A percentile compares a stretch with the other conserved stretches of the same genome.
Conservation (phyloP, 345 rosid species). For the Theobroma cacao region DNA sequence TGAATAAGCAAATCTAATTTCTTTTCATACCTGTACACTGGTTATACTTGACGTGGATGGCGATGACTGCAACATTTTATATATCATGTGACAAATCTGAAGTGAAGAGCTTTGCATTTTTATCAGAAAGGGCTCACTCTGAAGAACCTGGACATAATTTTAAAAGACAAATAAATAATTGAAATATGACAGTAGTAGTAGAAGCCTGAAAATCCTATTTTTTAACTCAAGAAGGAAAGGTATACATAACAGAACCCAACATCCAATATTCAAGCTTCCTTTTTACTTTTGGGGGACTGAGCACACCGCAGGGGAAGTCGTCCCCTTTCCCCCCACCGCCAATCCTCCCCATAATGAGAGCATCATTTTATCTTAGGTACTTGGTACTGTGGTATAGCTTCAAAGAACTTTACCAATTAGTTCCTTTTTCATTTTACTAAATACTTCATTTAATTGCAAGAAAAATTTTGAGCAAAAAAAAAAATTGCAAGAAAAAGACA, state of each 20-base stretch:
- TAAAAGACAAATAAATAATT: neutral
- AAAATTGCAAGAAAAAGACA: neutral
- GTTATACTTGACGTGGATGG: slow-evolving; percentile 41
- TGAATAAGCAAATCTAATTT: neutral
- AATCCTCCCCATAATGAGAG: neutral
- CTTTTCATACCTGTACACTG: slow-evolving; percentile 59
- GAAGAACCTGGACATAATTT: slow-evolving; percentile 44
- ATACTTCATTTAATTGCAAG: neutral
- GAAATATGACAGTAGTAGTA: neutral
- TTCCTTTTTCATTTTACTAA: neutral
- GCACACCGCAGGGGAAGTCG: neutral
- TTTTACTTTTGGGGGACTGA: neutral
- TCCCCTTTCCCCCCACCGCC: neutral
- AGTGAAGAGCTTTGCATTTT: slow-evolving; percentile 61
- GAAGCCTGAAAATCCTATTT: neutral
- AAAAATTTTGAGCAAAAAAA: too few species aligned
- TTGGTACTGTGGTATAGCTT: neutral
- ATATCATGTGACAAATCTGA: slow-evolving; percentile 55
- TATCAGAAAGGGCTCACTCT: slow-evolving; percentile 46
- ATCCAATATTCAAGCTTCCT: neutral
- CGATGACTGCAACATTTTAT: slow-evolving; percentile 45
- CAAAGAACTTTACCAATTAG: neutral
- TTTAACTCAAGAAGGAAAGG: neutral
- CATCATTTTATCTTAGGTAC: neutral
- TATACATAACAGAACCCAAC: neutral